Percentiles rank a stretch among this genome's conserved stretches.
These are phyloP conservation scores for Russula brevipes DNA, from an alignment of 768 basidiomycete species.

Conservation along the genomic window DNA sequence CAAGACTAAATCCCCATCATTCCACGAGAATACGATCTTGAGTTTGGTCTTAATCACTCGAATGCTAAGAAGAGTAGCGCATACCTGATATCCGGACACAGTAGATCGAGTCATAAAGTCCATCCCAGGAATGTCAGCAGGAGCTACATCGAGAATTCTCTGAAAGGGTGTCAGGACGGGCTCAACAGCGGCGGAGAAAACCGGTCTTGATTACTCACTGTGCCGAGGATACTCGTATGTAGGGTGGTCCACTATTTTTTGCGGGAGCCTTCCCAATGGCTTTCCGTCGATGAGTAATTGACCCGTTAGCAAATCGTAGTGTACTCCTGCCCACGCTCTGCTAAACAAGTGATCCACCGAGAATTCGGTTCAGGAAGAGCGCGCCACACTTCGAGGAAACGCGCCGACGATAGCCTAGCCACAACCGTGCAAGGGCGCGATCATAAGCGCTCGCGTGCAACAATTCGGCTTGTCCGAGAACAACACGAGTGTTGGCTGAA, in stretches of 20 bases:
- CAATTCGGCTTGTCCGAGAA: not conserved
- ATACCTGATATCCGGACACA: conserved; percentile 11
- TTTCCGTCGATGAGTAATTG: conserved; percentile 41
- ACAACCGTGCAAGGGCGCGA: not conserved
- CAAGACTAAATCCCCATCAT: not conserved
- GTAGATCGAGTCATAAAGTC: conserved; percentile 9
- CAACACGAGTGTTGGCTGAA: not conserved
- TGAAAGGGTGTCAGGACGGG: not conserved
- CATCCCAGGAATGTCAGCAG: conserved; percentile 9
- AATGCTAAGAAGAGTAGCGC: not conserved
- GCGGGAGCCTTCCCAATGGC: conserved; percentile 37
- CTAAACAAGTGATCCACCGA: conserved; percentile 3
- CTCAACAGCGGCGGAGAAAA: not conserved
- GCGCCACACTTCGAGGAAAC: conserved; percentile 2
- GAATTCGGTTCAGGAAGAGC: conserved; percentile 1
- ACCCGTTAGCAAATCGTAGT: conserved; percentile 41
- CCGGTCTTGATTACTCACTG: conserved; percentile 21
- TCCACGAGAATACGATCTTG: conserved; percentile 5
- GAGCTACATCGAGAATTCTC: conserved; percentile 10
- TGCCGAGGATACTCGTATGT: conserved; percentile 37
- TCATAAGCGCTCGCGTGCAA: not conserved
- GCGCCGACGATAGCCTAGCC: conserved; percentile 1
- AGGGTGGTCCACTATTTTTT: conserved; percentile 31
- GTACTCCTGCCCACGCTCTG: conserved; percentile 24
- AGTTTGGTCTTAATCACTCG: not conserved